These are phyloP conservation scores for Jaapia argillacea DNA, from an alignment of 768 basidiomycete genomes.

Conservation along the genomic window DNA sequence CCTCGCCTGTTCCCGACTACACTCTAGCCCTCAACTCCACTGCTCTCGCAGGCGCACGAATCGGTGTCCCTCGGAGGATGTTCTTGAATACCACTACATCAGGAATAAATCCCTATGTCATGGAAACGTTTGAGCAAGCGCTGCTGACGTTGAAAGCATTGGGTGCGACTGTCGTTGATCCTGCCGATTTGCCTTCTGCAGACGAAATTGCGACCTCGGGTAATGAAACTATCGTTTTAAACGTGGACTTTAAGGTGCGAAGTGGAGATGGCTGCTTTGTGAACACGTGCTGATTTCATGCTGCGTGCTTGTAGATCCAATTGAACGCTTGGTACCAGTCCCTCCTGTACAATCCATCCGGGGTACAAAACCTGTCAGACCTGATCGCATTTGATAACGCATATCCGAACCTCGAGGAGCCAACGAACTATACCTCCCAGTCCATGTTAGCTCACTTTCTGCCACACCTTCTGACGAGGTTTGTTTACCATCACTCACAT, in stretches of 20 bases:
- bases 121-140: conserved; percentile 7
- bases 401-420: conserved; percentile 11
- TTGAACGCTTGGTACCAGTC: conserved; percentile 6
- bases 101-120: background rate
- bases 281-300: background rate
- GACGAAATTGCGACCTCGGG: conserved; percentile 8
- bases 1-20: conserved; percentile 10
- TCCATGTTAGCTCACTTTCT: conserved; percentile 5
- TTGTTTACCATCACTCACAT: background rate
- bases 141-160: conserved; percentile 8
- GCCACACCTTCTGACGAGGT: background rate
- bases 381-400: conserved; percentile 12
- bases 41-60: conserved; percentile 10
- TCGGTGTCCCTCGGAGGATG: conserved; percentile 11
- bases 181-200: conserved; percentile 12
- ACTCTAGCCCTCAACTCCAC: conserved; percentile 10
- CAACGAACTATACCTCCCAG: conserved; percentile 8
- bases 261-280: background rate
- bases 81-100: conserved; percentile 6
- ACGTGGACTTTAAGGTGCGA: conserved; percentile 12
- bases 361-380: conserved; percentile 10
- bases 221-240: conserved; percentile 11
- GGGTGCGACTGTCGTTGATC: conserved; percentile 13
- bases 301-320: background rate
- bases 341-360: conserved; percentile 8